phyloP scores from a whole-genome alignment of 352 stramenopile species.

The Vaucheria bursata region DNA sequence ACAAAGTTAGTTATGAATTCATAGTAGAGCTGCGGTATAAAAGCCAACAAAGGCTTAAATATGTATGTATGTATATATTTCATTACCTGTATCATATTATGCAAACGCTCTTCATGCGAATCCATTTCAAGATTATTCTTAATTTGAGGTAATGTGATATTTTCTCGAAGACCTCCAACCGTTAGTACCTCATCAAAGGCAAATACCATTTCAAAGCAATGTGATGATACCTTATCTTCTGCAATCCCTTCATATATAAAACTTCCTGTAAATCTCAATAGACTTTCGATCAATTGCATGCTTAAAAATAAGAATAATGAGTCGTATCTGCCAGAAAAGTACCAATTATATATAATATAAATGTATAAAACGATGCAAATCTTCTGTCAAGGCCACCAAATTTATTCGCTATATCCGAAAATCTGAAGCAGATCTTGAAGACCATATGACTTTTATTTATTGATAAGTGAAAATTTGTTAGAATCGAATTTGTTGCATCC shows the following conservation, averaged over 20 bases:
- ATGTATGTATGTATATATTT: background rate
- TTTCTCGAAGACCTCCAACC: slow-evolving; percentile 91
- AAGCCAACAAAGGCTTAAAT: background rate
- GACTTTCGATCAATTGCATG: slow-evolving; percentile 79
- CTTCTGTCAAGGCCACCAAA: no score
- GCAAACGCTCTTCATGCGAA: slow-evolving; percentile 95
- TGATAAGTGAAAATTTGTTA: no score
- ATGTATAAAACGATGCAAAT: no score
- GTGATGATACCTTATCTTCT: slow-evolving; percentile 85
- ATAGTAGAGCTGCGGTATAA: background rate
- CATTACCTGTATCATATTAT: slow-evolving; percentile 90
- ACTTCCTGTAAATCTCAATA: slow-evolving; percentile 83
- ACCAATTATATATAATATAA: no score
- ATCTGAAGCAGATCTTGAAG: no score
- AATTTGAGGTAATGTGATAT: slow-evolving; percentile 76
- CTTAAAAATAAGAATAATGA: no score
- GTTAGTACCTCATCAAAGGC: slow-evolving; percentile 98
- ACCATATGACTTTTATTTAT: no score
- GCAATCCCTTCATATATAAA: no score
- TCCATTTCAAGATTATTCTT: slow-evolving; percentile 97
- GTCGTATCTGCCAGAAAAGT: no score
- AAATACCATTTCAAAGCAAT: slow-evolving; percentile 97
- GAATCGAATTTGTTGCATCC: no score
- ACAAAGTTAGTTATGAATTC: no score
- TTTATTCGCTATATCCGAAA: no score